phyloP scores from a whole-genome alignment of 163 green algal species.

The Prototheca cutis region DNA sequence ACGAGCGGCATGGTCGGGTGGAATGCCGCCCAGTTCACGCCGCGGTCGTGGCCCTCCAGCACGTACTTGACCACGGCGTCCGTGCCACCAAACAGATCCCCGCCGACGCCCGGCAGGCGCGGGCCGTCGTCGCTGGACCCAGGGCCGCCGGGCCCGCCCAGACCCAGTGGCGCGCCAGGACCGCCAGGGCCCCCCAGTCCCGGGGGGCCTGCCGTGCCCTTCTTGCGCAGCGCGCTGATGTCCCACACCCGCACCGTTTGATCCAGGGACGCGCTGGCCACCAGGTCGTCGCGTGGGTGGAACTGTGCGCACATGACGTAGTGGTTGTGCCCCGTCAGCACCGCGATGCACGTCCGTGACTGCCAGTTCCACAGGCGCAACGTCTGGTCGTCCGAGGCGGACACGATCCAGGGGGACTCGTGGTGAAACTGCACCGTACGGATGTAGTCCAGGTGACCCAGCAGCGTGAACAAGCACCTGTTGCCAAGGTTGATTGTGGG shows the following conservation, averaged over 20 bases:
- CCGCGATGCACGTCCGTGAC: slow-evolving; percentile 76
- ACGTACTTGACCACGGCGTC: slow-evolving; percentile 99
- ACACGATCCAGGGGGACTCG: slow-evolving; percentile 95
- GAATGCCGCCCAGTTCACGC: slow-evolving; percentile 98
- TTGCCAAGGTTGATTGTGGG: slow-evolving; percentile 21
- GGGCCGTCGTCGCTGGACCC: slow-evolving; percentile 60
- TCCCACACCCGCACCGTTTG: slow-evolving; percentile 99
- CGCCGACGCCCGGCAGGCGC: slow-evolving; percentile 73
- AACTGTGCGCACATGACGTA: slow-evolving; percentile 99
- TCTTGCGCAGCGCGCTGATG: slow-evolving; percentile 91
- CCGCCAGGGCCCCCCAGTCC: slow-evolving; percentile 3
- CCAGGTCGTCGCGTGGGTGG: slow-evolving; percentile 97
- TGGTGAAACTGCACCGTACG: slow-evolving; percentile 93
- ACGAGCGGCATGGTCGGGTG: slow-evolving; percentile 96
- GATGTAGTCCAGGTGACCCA: slow-evolving; percentile 99
- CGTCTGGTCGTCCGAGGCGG: slow-evolving; percentile 94
- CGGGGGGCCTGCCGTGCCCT: slow-evolving; percentile 67
- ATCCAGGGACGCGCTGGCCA: slow-evolving; percentile 92
- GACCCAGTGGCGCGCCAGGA: too few species aligned
- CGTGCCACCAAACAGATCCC: slow-evolving; percentile 93
- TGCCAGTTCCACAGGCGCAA: slow-evolving; percentile 99
- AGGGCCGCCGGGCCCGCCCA: neutral
- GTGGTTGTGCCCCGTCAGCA: slow-evolving; percentile 97
- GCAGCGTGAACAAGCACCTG: slow-evolving; percentile 92
- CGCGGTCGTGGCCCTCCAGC: slow-evolving; percentile 95